Base-by-base conservation (phyloP, 73 alveolate species). In the Paramecium sexaurelia region DNA sequence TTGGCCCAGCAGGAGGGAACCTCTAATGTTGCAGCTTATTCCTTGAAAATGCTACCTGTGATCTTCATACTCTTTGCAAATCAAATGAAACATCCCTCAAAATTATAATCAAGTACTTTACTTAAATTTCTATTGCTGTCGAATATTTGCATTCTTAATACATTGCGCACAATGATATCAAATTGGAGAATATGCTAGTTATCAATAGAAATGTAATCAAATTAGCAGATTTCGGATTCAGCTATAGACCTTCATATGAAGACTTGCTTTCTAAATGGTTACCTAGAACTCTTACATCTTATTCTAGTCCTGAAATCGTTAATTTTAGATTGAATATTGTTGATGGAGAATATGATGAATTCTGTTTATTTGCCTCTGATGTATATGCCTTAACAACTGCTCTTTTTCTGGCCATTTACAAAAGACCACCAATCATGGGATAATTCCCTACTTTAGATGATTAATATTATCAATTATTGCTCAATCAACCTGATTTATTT, bases 181-280 rank as follows among this genome's bases (percentile, higher is more conserved):
- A 78, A 78, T 78, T 78, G 41, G 90, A 78, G 55, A 78, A 78
- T 27, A 78, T 78, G 68, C 43, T 78, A 6, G 75, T 78, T 0
- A 41, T 45, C 17, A 78, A 26, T 1, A 37, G 90, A 19, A 24
- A 39, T 41, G 75, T 78, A 19, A 22, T 26, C 22, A 78, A 78
- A 78, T 78, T 78, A 13, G 90, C 90, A 6, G 90, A 78, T 43
- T 78, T 78, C 24, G 90, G 90, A 78, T 78, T 78, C 55, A 24
- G 61, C 43, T 39, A 45, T 26, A 78, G 40, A 22, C 75, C 90
- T 41, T 10, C 90, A 3, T 35, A 15, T 15, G 61, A 78, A 13
- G 68, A 78, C 68, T 22, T 41, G 9, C 68, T 45, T 8, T 27
- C 75, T 24, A 41, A 78, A 78, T 78, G 90, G 90, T 45, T 78